Evolutionary conservation across 306 rosid species (phyloP), one percentile per base, ranked within the genome.

Genomic region (Lathyrus tuberosus): DNA sequence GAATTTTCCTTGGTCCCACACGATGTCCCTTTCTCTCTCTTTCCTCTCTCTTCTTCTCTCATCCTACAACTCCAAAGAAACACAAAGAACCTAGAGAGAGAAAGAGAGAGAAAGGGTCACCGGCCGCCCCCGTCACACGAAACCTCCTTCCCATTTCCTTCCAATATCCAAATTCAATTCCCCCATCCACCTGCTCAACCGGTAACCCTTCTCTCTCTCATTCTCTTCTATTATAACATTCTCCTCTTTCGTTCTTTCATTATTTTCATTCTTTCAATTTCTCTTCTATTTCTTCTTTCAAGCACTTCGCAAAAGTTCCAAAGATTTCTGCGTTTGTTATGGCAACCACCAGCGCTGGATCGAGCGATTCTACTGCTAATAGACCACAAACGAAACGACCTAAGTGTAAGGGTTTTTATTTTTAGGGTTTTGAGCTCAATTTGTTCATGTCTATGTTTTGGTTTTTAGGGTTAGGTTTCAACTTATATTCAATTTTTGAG

Each of bases 321-420:
- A 33, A 5, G 8, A 33, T 33, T 35, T 35, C 40, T 35, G 72
- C 79, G 83, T 77, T 76, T 15, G 81, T 77, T 67, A 86, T 89
- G 79, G 87, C 92, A 66, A 69, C 89, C 33, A 70, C 94, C 7
- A 84, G 68, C 84, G 72, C 88, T 2, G 97, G 91, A 90, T 93
- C 98, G 70, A 79, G 80, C 64, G 97, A 88, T 84, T 3, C 82
- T 11, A 51, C 88, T 18, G 69, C 86, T 67, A 11, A 83, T 71
- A 84, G 89, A 76, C 84, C 89, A 83, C 83, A 87, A 76, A 84
- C 90, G 44, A 93, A 93, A 84, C 86, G 90, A 43, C 98, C 98
- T 56, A 90, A 93, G 84, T 93, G 98, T 93, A 84, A 79, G 56
- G 0, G 1, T 18, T 62, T 18, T 56, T 33, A 2, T 65, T 6